Evolutionary conservation across 2,329 filamentous ascomycete genomes (phyloP), one percentile per base, ranked within the genome.

Genomic region (Cladophialophora immunda): DNA sequence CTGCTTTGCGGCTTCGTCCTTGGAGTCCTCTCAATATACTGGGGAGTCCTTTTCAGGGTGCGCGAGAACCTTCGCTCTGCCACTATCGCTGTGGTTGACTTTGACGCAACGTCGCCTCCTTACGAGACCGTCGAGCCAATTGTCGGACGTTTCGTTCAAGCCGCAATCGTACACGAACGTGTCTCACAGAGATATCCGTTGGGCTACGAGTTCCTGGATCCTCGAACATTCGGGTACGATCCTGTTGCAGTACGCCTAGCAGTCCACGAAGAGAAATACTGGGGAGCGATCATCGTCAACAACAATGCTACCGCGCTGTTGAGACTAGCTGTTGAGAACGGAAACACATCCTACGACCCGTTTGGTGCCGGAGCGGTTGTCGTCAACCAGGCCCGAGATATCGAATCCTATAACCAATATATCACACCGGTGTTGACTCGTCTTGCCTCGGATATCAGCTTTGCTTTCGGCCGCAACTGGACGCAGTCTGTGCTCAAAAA

Each of bases 261-360:
- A 2, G 80, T 90, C 1, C 90, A 88, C 73, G 79, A 89, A 62
- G 85, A 83, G 70, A 78, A 87, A 41, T 82, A 83, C 11, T 90
- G 85, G 81, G 87, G 85, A 0, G 88, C 88, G 0, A 82, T 90
- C 54, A 82, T 90, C 64, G 80, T 90, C 69, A 87, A 89, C 67
- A 75, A 86, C 1, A 89, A 90, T 70, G 87, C 89, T 0, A 89
- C 87, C 0, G 77, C 82, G 0, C 78, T 89, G 19, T 79, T 90
- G 0, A 84, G 84, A 62, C 76, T 81, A n/a, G 87, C 88, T 0
- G 78, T 89, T 0, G 75, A 77, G 1, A 83, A 76, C 0, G 86
- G 84, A 0, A 89, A 90, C 72, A 71, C 81, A 2, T 84, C 82
- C 4, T 90, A 90, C 73, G 85, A 89, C 58, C 88, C 88, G 0